Conservation (phyloP, 352 stramenopile genomes). For the Pythium pyrilobum region DNA sequence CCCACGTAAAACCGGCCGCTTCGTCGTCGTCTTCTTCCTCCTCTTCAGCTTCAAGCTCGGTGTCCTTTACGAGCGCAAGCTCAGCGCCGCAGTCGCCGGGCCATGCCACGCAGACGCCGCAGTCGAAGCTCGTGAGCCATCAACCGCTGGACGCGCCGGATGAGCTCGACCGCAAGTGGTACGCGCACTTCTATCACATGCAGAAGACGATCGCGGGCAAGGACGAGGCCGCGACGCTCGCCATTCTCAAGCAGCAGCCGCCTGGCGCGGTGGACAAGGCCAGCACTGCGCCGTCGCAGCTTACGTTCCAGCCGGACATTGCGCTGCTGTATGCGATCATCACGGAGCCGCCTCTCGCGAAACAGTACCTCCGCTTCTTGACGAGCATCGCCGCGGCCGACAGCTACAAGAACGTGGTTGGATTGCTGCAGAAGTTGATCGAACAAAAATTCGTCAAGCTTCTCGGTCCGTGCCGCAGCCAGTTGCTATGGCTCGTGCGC, state of each 20-base stretch:
- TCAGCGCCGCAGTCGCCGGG: conserved; percentile 28
- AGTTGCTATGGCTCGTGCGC: conserved; percentile 75
- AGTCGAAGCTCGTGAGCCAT: conserved; percentile 73
- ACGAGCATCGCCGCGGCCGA: conserved; percentile 45
- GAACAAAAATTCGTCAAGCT: conserved; percentile 81
- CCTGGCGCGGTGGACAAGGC: conserved; percentile 13
- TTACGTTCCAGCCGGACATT: conserved; percentile 76
- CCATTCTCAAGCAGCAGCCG: conserved; percentile 56
- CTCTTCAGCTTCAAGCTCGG: too few relatives aligned
- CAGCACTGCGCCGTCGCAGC: conserved; percentile 16
- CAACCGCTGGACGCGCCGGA: conserved; percentile 66
- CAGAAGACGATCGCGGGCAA: conserved; percentile 77
- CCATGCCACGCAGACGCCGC: conserved; percentile 27
- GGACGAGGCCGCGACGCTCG: conserved; percentile 45
- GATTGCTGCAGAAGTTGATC: conserved; percentile 76
- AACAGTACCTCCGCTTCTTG: conserved; percentile 74
- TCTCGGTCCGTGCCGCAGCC: conserved; percentile 61
- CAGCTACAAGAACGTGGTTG: conserved; percentile 75
- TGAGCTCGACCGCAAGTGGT: conserved; percentile 84
- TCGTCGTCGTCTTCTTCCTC: too few relatives aligned
- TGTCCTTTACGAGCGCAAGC: conserved; percentile 4
- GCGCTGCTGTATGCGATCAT: conserved; percentile 74
- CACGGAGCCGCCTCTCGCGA: conserved; percentile 61
- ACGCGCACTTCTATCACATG: conserved; percentile 82
- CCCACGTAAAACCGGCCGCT: conserved; percentile 13